These are phyloP conservation scores for Simplicillium sp. DNA, from an alignment of 2,329 filamentous ascomycete genomes.

Conservation along the genomic window DNA sequence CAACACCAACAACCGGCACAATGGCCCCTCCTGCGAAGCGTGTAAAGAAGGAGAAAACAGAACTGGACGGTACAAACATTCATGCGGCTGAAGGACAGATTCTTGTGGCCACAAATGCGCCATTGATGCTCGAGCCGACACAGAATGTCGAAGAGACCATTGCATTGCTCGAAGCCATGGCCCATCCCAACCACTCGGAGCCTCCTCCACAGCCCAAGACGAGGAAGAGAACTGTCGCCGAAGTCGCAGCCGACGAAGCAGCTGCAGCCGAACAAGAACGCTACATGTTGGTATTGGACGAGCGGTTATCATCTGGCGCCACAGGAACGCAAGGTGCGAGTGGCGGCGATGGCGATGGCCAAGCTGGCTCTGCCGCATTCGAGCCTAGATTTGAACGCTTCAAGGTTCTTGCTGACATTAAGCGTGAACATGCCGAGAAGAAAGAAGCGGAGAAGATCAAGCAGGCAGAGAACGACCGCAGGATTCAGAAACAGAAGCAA, in stretches of 20 bases:
- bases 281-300: slow-evolving; percentile 88
- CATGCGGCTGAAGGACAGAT: slow-evolving; percentile 69
- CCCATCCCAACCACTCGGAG: slow-evolving; percentile 69
- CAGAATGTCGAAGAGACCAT: slow-evolving; percentile 60
- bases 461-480: slow-evolving; percentile 49
- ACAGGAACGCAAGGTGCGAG: slow-evolving; percentile 47
- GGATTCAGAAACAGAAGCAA: slow-evolving; percentile 35
- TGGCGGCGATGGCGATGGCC: slow-evolving; percentile 61
- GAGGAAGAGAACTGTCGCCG: slow-evolving; percentile 86
- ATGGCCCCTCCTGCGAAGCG: slow-evolving; percentile 56
- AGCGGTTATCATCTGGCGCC: slow-evolving; percentile 57
- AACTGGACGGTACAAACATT: slow-evolving; percentile 66
- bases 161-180: slow-evolving; percentile 58
- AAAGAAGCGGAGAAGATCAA: slow-evolving; percentile 67
- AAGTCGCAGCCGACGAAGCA: slow-evolving; percentile 91
- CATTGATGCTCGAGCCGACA: slow-evolving; percentile 70
- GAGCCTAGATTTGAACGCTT: slow-evolving; percentile 85
- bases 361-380: slow-evolving; percentile 62
- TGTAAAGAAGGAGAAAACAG: slow-evolving; percentile 61
- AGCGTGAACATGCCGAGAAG: slow-evolving; percentile 65
- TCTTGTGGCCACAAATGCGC: slow-evolving; percentile 61
- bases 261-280: slow-evolving; percentile 80
- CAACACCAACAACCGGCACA: slow-evolving; percentile 50
- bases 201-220: slow-evolving; percentile 76
- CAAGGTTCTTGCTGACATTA: slow-evolving; percentile 83